Conservation (phyloP, 805 yeast species). For the Nakazawaea ambrosiae region DNA sequence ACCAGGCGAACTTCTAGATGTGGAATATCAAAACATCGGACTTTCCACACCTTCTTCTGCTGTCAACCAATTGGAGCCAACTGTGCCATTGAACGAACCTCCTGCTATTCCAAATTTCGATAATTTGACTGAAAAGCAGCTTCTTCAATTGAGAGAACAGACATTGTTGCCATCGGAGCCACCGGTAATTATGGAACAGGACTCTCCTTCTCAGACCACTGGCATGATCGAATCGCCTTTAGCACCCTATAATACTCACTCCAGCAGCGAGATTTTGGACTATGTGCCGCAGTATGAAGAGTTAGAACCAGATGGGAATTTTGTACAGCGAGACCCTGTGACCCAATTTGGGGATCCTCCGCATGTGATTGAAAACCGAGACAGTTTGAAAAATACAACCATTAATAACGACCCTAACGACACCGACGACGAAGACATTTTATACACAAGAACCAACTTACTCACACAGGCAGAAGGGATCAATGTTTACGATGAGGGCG, state of each 20-base stretch:
- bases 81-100: too few species aligned
- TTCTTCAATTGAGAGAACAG: conserved; percentile 44
- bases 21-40: not conserved
- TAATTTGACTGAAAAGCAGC: conserved; percentile 50
- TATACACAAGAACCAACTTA: conserved; percentile 3
- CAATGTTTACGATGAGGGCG: not conserved
- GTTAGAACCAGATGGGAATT: not conserved
- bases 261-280: not conserved
- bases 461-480: conserved; percentile 2
- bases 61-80: not conserved
- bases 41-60: conserved; percentile 1
- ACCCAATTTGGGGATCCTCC: too few species aligned
- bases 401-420: not conserved
- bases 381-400: too few species aligned
- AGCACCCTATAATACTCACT: too few species aligned
- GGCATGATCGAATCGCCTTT: too few species aligned
- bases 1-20: not conserved
- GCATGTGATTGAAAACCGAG: too few species aligned
- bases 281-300: conserved; percentile 11
- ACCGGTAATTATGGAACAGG: not conserved
- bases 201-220: too few species aligned
- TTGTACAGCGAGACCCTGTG: too few species aligned
- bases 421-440: conserved; percentile 2
- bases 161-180: conserved; percentile 61
- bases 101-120: conserved; percentile 12